These are phyloP conservation scores for Petrea volubilis DNA, from an alignment of 257 asterid genomes.

Conservation along the genomic window DNA sequence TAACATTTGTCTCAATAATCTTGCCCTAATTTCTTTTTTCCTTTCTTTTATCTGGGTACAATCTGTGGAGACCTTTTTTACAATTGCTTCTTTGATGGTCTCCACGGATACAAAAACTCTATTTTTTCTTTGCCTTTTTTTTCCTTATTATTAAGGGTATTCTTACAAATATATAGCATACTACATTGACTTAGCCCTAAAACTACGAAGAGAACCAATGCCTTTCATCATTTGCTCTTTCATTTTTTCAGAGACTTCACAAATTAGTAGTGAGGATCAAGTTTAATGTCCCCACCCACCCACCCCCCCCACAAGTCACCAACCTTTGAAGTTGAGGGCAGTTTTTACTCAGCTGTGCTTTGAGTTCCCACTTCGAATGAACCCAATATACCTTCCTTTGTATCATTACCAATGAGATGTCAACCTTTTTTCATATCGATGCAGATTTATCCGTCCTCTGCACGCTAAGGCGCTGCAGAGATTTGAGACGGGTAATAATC, in stretches of 20 bases:
- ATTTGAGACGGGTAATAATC: slow-evolving; percentile 78
- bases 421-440: slow-evolving; percentile 35
- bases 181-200: slow-evolving; percentile 33
- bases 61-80: slow-evolving; percentile 12
- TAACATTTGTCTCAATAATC: not conserved
- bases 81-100: slow-evolving; percentile 7
- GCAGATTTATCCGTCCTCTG: slow-evolving; percentile 45
- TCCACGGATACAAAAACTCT: not conserved
- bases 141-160: not conserved
- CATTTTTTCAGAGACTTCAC: slow-evolving; percentile 32
- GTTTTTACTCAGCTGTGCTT: slow-evolving; percentile 19
- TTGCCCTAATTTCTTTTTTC: not conserved
- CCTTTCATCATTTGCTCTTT: slow-evolving; percentile 20
- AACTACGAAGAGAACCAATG: slow-evolving; percentile 28
- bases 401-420: slow-evolving; percentile 25
- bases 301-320: no score
- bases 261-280: slow-evolving; percentile 24
- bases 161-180: slow-evolving; percentile 36
- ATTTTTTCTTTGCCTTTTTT: not conserved
- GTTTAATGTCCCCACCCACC: slow-evolving; percentile 37
- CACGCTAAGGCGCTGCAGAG: slow-evolving; percentile 59
- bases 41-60: not conserved
- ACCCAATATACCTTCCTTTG: slow-evolving; percentile 64
- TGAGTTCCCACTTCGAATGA: slow-evolving; percentile 89
- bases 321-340: slow-evolving; percentile 37